Evolutionary conservation across 176 grass and related monocot species (phyloP), one percentile per base, ranked within the genome.

Genomic region (Panicum miliaceum): DNA sequence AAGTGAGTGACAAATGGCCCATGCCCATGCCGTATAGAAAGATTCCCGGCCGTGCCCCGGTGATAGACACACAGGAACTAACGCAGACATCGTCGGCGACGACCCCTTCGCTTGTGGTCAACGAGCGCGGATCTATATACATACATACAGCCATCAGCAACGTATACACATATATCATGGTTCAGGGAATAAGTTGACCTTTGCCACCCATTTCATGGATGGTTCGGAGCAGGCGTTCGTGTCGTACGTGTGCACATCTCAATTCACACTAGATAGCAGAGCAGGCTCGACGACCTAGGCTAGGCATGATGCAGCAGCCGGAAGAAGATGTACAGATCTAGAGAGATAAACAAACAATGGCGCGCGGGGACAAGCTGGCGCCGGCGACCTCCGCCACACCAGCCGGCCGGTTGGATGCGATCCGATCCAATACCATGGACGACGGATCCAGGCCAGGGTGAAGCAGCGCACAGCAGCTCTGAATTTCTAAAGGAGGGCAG

Each of bases 181-280:
- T 63, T 62, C 67, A 86, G 51, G 27, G 85, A 77, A 88, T 88
- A 77, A 36, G 83, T 89, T 89, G 81, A 81, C 76, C 23, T 85
- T 59, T 68, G 74, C 29, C n/a, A 54, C 2, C 59, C 29, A 32
- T 32, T 32, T 32, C 26, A 45, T 45, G 42, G 42, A 45, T 8
- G 8, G 6, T 32, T 40, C 7, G 42, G 42, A 46, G 64, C 64
- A 47, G 59, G 23, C 61, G 54, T 25, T 67, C 46, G 74, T 51
- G 27, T 25, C 15, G 16, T 52, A 12, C 40, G 20, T 22, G 38
- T 22, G 23, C 54, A 25, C 66, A 46, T n/a, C 57, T 75, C 35
- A 72, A 4, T 76, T 76, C 66, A 72, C 4, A 59, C 11, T 60
- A 58, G 37, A 12, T n/a, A 63, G 43, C 9, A 46, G 23, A 59